These are phyloP conservation scores for Pseudonitzschia multiseries DNA, from an alignment of 108 stramenopile genomes.

Conservation along the genomic window DNA sequence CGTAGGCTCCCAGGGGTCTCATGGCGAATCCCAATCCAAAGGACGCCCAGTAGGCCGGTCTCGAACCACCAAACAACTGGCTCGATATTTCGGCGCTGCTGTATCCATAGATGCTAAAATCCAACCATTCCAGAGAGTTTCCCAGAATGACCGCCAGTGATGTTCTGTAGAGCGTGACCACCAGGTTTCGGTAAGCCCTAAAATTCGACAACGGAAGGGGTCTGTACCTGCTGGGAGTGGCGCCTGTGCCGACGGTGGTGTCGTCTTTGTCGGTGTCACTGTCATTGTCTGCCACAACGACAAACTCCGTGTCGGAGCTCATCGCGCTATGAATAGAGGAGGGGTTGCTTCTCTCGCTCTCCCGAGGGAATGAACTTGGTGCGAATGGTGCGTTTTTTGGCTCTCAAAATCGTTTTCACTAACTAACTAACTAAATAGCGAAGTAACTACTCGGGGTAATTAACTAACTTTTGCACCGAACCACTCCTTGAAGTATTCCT, in stretches of 20 bases:
- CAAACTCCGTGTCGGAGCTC: neutral
- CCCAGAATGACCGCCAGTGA: conserved; percentile 16
- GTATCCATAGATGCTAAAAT: conserved; percentile 28
- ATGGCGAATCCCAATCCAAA: conserved; percentile 20
- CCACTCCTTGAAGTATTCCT: no score
- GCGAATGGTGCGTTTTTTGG: no score
- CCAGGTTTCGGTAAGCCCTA: neutral
- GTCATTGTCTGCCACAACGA: neutral
- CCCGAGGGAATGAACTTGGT: no score
- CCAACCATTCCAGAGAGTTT: conserved; percentile 19
- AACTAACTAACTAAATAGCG: no score
- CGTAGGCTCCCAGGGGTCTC: conserved; percentile 17
- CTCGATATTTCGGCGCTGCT: conserved; percentile 8
- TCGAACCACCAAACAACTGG: conserved; percentile 16
- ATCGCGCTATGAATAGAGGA: no score
- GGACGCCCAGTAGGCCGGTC: conserved; percentile 8
- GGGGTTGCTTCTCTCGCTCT: no score
- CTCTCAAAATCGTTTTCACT: no score
- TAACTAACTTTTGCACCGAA: no score
- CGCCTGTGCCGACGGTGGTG: neutral
- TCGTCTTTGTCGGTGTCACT: neutral
- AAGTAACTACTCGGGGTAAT: no score
- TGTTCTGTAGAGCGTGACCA: neutral
- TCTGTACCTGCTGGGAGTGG: neutral
- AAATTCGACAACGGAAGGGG: conserved; percentile 11